Evolutionary conservation across 2,329 filamentous ascomycete genomes (phyloP).

Genomic region (Beauveria bassiana): DNA sequence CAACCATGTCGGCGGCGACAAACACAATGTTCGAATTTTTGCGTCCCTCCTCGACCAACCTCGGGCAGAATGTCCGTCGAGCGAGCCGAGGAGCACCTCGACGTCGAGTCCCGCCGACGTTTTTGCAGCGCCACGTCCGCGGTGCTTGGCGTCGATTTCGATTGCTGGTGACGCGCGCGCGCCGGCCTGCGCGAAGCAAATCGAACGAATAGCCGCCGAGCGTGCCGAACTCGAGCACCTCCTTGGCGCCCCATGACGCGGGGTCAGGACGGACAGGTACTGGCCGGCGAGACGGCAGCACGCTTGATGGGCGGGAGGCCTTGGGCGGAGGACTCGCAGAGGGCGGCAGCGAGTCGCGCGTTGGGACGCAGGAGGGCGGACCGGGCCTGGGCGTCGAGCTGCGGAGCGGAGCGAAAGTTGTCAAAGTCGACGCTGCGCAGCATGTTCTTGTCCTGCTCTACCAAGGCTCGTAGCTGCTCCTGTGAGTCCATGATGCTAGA

Average conservation of each 20-base stretch:
- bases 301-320: slow-evolving; percentile 31
- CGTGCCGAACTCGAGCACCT: slow-evolving; percentile 46
- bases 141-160: slow-evolving; percentile 37
- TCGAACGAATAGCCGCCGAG: slow-evolving; percentile 45
- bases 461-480: not conserved
- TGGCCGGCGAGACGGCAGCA: slow-evolving; percentile 29
- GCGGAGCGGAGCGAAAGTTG: slow-evolving; percentile 10
- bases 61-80: slow-evolving; percentile 29
- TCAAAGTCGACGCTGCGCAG: not conserved
- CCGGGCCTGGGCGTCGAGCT: slow-evolving; percentile 16
- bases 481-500: not conserved
- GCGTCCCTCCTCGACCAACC: slow-evolving; percentile 30
- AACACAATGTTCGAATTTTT: slow-evolving; percentile 41
- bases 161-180: slow-evolving; percentile 36
- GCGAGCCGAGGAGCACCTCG: slow-evolving; percentile 33
- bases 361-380: slow-evolving; percentile 10
- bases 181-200: slow-evolving; percentile 39
- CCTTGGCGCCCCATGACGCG: slow-evolving; percentile 26
- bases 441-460: not conserved
- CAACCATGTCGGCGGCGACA: slow-evolving; percentile 42
- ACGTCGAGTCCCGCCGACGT: slow-evolving; percentile 33
- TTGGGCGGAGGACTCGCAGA: slow-evolving; percentile 23
- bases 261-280: slow-evolving; percentile 30
- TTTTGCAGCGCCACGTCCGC: slow-evolving; percentile 38
- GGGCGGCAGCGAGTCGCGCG: slow-evolving; percentile 13